Base-by-base conservation (phyloP, 202 grass and related monocot species). In the Zizania palustris region DNA sequence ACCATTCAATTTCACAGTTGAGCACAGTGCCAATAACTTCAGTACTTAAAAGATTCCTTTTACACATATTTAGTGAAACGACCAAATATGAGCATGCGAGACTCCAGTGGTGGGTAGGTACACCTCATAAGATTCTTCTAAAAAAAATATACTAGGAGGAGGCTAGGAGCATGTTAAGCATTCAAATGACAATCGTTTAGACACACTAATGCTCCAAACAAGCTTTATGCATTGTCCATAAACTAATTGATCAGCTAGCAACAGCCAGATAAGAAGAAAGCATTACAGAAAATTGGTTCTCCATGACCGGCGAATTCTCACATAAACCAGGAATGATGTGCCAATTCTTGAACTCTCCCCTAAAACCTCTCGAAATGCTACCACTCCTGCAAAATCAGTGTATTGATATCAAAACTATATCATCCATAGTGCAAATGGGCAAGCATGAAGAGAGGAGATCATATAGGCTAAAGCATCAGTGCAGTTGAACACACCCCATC, bases 321-420 rank as follows among this genome's bases (percentile, higher is more conserved):
- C 96, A 99, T 13, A 93, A 87, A 77, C 96, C 92, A 89, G 96
- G 96, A 78, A 96, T 86, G 74, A 99, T 96, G 75, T 99, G 96
- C 96, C 96, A 99, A 65, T 99, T 93, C 81, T 96, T 99, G 41
- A 99, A 99, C 87, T 99, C 96, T 74, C 96, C 96, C 84, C 96
- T 96, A 82, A 99, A 99, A 61, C 96, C 92, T 84, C 96, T 93
- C 4, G 96, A 99, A 81, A 99, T 96, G 84, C 96, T 99, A 67
- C 96, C 96, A 4, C 96, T 99, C 86, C 96, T 99, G 82, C 45
- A 77, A 84, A 84, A 89, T 16, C 44, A 62, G 58, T 69, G 18
- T 74, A 78, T 9, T 41, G 22, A 41, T 83, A 77, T 88, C 49
- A 90, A 79, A 69, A 79, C 21, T 69, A 85, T 64, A 51, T 34